Percentiles rank a stretch among this genome's conserved stretches.
These are phyloP conservation scores for Akanthomyces dipterigenus DNA, from an alignment of 2,329 filamentous ascomycete species.

Conservation along the genomic window DNA sequence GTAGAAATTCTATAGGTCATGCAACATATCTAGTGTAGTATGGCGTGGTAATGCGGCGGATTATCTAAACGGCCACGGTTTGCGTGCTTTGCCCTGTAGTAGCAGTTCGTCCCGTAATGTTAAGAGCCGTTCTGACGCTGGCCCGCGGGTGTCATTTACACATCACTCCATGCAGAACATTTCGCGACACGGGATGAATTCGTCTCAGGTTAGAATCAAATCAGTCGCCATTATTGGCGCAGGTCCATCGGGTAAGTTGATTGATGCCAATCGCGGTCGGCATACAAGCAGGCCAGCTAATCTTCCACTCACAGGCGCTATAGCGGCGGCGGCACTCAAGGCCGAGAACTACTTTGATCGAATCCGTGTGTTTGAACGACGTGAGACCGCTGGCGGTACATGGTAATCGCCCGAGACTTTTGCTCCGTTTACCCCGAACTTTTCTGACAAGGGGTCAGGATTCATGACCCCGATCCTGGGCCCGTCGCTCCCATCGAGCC, in stretches of 20 bases:
- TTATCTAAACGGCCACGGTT: not conserved
- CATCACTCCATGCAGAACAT: not conserved
- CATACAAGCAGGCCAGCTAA: not conserved
- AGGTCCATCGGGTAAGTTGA: conserved; percentile 31
- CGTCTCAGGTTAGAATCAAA: conserved; percentile 22
- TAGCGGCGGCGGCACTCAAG: conserved; percentile 39
- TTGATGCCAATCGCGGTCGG: not conserved
- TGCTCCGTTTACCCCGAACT: not conserved
- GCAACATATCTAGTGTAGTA: not conserved
- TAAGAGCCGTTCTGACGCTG: not conserved
- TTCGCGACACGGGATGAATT: not conserved
- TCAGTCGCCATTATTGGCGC: conserved; percentile 38
- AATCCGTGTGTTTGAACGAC: conserved; percentile 36
- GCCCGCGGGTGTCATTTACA: not conserved
- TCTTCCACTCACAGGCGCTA: conserved; percentile 29
- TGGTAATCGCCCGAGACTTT: conserved; percentile 25
- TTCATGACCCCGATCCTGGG: conserved; percentile 40
- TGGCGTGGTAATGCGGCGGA: not conserved
- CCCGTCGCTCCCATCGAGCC: conserved; percentile 29
- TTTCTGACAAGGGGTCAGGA: conserved; percentile 29
- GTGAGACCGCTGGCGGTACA: conserved; percentile 37
- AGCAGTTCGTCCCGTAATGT: not conserved
- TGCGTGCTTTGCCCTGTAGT: not conserved
- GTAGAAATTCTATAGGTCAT: not conserved
- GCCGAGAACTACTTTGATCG: conserved; percentile 37